Percentiles rank a stretch among this genome's conserved stretches.
Evolutionary conservation across 306 rosid genomes (phyloP).

Genomic region (Cajanus cajan): DNA sequence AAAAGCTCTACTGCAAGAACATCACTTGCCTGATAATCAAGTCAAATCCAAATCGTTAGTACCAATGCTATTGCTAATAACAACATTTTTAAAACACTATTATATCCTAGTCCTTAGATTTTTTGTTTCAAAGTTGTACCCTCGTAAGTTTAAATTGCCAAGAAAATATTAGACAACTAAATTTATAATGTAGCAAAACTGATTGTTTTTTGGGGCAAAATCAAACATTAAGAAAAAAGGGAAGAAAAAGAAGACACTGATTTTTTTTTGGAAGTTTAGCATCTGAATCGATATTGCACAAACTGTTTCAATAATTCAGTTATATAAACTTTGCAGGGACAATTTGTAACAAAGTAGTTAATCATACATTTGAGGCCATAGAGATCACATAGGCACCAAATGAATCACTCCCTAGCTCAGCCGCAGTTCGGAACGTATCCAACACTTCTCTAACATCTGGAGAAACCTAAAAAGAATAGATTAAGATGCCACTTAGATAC

Average conservation of each 20-base stretch:
- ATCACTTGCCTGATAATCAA: slow-evolving; percentile 79
- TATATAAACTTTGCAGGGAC: not conserved
- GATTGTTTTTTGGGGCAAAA: not conserved
- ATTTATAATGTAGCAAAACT: not conserved
- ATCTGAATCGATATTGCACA: not conserved
- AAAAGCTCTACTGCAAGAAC: slow-evolving; percentile 94
- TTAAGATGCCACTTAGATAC: slow-evolving; percentile 1
- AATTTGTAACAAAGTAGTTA: slow-evolving; percentile 6
- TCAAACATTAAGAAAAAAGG: not conserved
- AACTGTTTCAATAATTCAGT: not conserved
- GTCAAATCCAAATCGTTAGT: not conserved
- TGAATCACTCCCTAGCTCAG: slow-evolving; percentile 76
- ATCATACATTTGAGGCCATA: slow-evolving; percentile 82
- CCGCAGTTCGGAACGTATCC: slow-evolving; percentile 70
- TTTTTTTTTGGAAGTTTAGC: not conserved
- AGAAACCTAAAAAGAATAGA: slow-evolving; percentile 55
- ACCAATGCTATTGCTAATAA: too few relatives aligned
- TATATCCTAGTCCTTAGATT: too few relatives aligned
- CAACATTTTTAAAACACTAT: too few relatives aligned
- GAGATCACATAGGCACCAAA: slow-evolving; percentile 96
- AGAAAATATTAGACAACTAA: slow-evolving; percentile 4
- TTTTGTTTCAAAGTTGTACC: too few relatives aligned
- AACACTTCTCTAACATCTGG: slow-evolving; percentile 67
- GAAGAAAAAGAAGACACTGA: not conserved
- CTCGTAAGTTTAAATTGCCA: too few relatives aligned